phyloP scores from a whole-genome alignment of 2,329 filamentous ascomycete genomes.

The Macrophomina tecta region DNA sequence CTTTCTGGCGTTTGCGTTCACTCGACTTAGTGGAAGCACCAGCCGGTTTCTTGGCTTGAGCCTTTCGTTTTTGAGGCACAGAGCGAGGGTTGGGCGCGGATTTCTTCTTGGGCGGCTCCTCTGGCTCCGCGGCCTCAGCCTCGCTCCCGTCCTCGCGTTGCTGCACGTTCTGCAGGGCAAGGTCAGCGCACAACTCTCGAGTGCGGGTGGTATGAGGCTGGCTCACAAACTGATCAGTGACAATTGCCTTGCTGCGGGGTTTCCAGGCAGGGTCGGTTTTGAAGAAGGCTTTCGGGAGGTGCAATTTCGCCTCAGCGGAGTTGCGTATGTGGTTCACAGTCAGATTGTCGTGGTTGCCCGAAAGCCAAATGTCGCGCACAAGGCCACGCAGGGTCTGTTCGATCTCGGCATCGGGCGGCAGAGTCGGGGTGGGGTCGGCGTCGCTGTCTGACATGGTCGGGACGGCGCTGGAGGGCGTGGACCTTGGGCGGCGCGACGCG shows the following conservation, averaged over 20 bases:
- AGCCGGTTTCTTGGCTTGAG: constrained; percentile 37
- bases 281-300: constrained; percentile 61
- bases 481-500: constrained; percentile 6
- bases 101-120: constrained; percentile 1
- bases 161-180: constrained; percentile 30
- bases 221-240: constrained; percentile 57
- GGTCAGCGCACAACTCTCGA: background rate
- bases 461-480: background rate
- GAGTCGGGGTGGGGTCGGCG: constrained; percentile 2
- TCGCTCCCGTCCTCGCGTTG: constrained; percentile 37
- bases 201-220: background rate
- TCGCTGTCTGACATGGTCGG: constrained; percentile 19
- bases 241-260: constrained; percentile 57
- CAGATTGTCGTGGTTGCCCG: constrained; percentile 56
- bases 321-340: constrained; percentile 64
- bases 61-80: constrained; percentile 15
- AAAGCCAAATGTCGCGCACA: constrained; percentile 48
- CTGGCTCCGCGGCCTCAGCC: constrained; percentile 27
- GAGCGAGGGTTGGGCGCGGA: background rate
- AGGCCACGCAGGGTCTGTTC: constrained; percentile 48
- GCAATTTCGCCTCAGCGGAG: constrained; percentile 58
- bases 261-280: constrained; percentile 63
- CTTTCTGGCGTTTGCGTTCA: constrained; percentile 41
- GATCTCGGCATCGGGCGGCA: constrained; percentile 46
- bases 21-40: constrained; percentile 38